phyloP scores from a whole-genome alignment of 805 yeast genomes.

The Babjeviella inositovora region DNA sequence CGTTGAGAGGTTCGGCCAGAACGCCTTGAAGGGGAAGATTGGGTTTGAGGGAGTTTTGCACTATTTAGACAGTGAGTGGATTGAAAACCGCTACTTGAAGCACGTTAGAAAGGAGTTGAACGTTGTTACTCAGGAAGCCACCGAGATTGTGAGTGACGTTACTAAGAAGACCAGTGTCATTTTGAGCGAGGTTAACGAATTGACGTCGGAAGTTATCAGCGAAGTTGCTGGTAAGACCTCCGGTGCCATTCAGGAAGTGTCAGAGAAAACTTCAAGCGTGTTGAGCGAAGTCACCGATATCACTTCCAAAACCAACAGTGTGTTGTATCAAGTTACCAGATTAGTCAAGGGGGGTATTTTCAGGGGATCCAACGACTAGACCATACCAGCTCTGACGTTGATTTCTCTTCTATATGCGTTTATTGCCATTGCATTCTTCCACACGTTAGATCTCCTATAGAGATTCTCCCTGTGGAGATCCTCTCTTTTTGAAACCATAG shows the following conservation, averaged over 20 bases:
- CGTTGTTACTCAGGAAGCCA: conserved; percentile 2
- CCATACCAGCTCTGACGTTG: no score
- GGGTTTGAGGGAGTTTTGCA: conserved; percentile 78
- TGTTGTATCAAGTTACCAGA: conserved; percentile 3
- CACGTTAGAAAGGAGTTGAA: conserved; percentile 2
- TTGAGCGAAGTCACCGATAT: conserved; percentile 7
- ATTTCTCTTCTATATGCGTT: no score
- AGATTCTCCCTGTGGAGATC: no score
- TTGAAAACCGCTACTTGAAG: conserved; percentile 1
- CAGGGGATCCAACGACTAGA: no score
- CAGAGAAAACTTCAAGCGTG: conserved; percentile 7
- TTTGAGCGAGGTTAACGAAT: conserved; percentile 7
- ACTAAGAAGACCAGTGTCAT: conserved; percentile 4
- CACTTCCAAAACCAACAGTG: conserved; percentile 1
- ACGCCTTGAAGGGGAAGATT: conserved; percentile 64
- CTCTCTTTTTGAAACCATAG: no score
- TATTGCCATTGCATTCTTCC: no score
- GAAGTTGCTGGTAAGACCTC: conserved; percentile 7
- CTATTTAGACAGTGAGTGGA: conserved; percentile 23
- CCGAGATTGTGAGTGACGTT: conserved; percentile 1
- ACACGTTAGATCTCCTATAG: no score
- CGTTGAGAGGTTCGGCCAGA: conserved; percentile 74
- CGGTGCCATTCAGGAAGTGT: conserved; percentile 8
- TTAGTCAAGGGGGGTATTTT: conserved; percentile 6
- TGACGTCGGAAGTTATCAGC: conserved; percentile 5